Percentiles rank a stretch among this genome's conserved stretches.
Conservation (phyloP, 192 early-diverging fungal species). For the Mortierella antarctica region DNA sequence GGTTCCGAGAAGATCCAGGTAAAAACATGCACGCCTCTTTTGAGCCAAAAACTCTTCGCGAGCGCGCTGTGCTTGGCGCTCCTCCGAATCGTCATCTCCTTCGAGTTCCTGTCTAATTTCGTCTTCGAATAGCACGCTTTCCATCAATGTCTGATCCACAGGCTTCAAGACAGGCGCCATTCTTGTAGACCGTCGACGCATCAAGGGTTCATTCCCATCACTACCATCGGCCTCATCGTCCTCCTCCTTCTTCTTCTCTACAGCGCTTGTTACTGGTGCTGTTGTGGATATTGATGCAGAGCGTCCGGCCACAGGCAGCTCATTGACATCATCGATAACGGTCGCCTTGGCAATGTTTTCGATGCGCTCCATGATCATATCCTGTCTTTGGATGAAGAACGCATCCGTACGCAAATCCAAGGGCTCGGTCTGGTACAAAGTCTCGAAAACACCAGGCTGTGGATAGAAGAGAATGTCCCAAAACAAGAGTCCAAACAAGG, state of each 20-base stretch:
- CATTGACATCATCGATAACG: neutral
- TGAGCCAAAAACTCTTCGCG: constrained; percentile 16
- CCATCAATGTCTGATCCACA: constrained; percentile 2
- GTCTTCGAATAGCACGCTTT: constrained; percentile 8
- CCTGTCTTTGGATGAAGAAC: constrained; percentile 58
- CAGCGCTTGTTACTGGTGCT: neutral
- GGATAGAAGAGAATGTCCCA: constrained; percentile 77
- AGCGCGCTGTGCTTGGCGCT: constrained; percentile 32
- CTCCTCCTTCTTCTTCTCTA: neutral
- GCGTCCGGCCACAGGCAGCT: neutral
- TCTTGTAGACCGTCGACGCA: neutral
- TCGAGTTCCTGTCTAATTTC: constrained; percentile 44
- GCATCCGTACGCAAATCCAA: constrained; percentile 74
- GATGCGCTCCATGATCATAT: constrained; percentile 31
- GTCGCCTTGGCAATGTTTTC: constrained; percentile 48
- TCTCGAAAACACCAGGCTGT: constrained; percentile 75
- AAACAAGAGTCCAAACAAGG: constrained; percentile 72
- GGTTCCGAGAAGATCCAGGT: constrained; percentile 45
- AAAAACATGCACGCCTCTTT: constrained; percentile 37
- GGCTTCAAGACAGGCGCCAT: neutral
- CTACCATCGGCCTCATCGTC: constrained; percentile 5
- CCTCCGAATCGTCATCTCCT: constrained; percentile 48
- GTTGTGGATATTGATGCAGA: neutral
- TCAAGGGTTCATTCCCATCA: constrained; percentile 17
- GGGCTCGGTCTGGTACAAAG: constrained; percentile 73